Conservation (phyloP, 1,139 yeast genomes). For the Candida glucosophila region DNA sequence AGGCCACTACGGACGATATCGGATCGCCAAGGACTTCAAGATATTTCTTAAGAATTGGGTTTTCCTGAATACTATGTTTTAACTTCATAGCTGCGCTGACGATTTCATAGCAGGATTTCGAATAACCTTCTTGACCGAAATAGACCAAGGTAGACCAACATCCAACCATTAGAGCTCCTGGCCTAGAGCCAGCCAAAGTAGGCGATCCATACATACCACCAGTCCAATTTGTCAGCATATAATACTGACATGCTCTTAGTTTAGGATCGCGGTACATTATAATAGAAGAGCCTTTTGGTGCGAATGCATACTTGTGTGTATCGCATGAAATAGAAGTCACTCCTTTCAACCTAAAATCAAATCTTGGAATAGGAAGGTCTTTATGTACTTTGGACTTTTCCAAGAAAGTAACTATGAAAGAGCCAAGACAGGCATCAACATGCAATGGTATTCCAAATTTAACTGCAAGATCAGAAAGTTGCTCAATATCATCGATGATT, state of each 20-base stretch:
- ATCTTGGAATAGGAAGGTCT: conserved; percentile 39
- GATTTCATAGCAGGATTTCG: conserved; percentile 55
- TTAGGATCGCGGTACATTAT: conserved; percentile 73
- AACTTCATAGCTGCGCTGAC: conserved; percentile 55
- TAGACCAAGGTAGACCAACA: conserved; percentile 91
- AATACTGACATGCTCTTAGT: conserved; percentile 76
- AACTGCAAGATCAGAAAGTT: conserved; percentile 58
- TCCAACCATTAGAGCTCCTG: conserved; percentile 94
- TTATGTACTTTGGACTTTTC: conserved; percentile 53
- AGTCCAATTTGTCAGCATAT: conserved; percentile 75
- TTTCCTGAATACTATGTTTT: conserved; percentile 34
- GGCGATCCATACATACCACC: conserved; percentile 98
- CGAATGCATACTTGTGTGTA: conserved; percentile 96
- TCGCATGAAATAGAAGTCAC: conserved; percentile 98
- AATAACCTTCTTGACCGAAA: conserved; percentile 77
- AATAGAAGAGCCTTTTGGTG: conserved; percentile 92
- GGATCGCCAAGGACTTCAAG: conserved; percentile 77
- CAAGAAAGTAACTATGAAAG: conserved; percentile 79
- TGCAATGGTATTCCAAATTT: conserved; percentile 70
- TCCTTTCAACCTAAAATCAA: conserved; percentile 85
- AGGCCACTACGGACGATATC: conserved; percentile 69
- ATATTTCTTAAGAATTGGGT: conserved; percentile 34
- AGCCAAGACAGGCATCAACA: conserved; percentile 93
- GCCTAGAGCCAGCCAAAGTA: conserved; percentile 92
- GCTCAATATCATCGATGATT: conserved; percentile 79